Conservation (phyloP, 768 basidiomycete species). For the Leccinum uliginosum region DNA sequence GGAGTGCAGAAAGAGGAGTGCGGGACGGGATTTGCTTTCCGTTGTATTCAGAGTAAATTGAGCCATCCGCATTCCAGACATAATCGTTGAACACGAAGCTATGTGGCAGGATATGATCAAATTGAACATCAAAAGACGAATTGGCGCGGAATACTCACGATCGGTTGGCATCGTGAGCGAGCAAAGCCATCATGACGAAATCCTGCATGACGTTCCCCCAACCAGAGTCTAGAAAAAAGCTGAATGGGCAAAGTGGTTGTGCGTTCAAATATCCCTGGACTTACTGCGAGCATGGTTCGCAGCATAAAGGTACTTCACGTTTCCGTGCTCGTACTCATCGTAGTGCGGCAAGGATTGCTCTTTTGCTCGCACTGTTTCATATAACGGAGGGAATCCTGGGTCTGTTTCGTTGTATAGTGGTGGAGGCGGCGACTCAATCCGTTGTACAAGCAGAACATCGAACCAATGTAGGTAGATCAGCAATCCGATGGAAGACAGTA, state of each 20-base stretch:
- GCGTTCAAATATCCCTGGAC: not conserved
- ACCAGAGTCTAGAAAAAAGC: constrained; percentile 29
- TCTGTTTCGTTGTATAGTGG: not conserved
- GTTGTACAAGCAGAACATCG: not conserved
- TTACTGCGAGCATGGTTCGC: constrained; percentile 43
- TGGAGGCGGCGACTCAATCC: not conserved
- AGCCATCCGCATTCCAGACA: constrained; percentile 34
- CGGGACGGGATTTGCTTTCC: constrained; percentile 36
- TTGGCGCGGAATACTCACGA: constrained; percentile 24
- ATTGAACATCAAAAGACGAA: constrained; percentile 1
- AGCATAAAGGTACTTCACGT: constrained; percentile 42
- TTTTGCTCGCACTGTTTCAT: constrained; percentile 32
- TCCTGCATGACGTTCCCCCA: constrained; percentile 43
- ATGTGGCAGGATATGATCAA: not conserved
- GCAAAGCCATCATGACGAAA: constrained; percentile 31
- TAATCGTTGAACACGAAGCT: constrained; percentile 45
- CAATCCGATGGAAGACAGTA: constrained; percentile 10
- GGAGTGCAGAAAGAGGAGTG: constrained; percentile 38
- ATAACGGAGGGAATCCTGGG: constrained; percentile 37
- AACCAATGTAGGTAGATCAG: constrained; percentile 12
- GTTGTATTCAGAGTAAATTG: constrained; percentile 35
- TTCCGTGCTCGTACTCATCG: constrained; percentile 29
- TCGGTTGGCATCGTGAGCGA: constrained; percentile 33
- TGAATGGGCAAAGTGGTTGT: not conserved
- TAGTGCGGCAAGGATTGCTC: constrained; percentile 44